Conservation (phyloP, 495 filamentous ascomycete genomes). For the Talaromyces nanjingensis region DNA sequence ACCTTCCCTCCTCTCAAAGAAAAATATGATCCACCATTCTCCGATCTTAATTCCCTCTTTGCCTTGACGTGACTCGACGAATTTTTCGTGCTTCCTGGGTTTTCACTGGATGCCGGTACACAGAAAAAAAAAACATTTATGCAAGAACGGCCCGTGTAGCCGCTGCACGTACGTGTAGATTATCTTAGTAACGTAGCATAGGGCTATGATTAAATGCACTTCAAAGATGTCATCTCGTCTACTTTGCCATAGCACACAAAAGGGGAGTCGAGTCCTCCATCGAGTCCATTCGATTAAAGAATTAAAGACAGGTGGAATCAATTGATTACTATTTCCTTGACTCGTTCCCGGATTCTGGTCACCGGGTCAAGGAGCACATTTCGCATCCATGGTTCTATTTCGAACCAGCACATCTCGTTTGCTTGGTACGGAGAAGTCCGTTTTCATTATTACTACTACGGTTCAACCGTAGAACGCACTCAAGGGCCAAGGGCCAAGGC, state of each 20-base stretch:
- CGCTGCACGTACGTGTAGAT: neutral
- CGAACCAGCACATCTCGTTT: neutral
- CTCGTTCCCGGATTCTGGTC: neutral
- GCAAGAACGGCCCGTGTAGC: conserved; percentile 6
- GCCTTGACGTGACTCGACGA: neutral
- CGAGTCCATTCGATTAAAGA: neutral
- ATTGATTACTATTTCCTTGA: neutral
- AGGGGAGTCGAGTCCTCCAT: neutral
- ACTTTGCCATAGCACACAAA: too few relatives aligned
- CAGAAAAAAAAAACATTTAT: neutral
- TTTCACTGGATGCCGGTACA: neutral
- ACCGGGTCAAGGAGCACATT: neutral
- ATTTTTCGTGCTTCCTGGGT: neutral
- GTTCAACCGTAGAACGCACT: too few relatives aligned
- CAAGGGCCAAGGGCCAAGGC: too few relatives aligned
- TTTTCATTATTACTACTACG: neutral
- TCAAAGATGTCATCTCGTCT: neutral
- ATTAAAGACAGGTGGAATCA: neutral
- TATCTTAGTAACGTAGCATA: neutral
- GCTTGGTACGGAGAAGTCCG: neutral
- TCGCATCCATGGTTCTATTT: neutral
- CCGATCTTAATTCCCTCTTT: neutral
- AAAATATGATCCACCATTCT: neutral
- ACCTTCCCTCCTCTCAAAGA: neutral
- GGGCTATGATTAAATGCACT: neutral